These are phyloP conservation scores for Sextonia rubra DNA, from an alignment of 164 flowering plant genomes.

Conservation along the genomic window DNA sequence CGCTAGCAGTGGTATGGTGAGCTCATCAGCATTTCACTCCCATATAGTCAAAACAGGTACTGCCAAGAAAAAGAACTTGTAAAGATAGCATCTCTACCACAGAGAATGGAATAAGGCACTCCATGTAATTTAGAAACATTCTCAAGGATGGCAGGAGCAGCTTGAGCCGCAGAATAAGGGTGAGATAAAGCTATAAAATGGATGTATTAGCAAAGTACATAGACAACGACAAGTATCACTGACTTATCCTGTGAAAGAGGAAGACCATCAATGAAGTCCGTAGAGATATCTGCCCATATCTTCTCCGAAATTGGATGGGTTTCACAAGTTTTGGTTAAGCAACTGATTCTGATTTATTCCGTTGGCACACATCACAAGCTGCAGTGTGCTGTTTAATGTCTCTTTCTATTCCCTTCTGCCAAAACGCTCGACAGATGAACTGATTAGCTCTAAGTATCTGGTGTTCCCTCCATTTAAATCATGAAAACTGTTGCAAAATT, in stretches of 20 bases:
- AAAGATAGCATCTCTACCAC: background rate
- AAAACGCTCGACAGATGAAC: background rate
- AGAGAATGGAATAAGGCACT: background rate
- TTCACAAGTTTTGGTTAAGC: conserved; percentile 3
- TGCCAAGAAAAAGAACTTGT: background rate
- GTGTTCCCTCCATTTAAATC: background rate
- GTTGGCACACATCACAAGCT: background rate
- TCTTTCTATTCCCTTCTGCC: background rate
- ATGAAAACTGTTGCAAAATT: background rate
- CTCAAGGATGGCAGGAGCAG: background rate
- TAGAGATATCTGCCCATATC: conserved; percentile 5
- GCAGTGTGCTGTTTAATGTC: background rate
- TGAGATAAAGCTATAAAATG: conserved; percentile 4
- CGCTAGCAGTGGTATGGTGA: conserved; percentile 2
- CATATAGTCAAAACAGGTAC: background rate
- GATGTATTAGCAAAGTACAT: background rate
- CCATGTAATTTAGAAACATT: background rate
- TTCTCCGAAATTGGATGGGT: conserved; percentile 2
- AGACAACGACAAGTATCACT: background rate
- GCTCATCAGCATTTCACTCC: background rate
- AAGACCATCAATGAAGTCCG: conserved; percentile 2
- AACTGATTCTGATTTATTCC: background rate
- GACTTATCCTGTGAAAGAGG: background rate
- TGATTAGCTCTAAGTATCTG: background rate
- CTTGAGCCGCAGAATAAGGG: background rate